phyloP scores from a whole-genome alignment of 208 protist species.

The Acanthamoeba healyi region DNA sequence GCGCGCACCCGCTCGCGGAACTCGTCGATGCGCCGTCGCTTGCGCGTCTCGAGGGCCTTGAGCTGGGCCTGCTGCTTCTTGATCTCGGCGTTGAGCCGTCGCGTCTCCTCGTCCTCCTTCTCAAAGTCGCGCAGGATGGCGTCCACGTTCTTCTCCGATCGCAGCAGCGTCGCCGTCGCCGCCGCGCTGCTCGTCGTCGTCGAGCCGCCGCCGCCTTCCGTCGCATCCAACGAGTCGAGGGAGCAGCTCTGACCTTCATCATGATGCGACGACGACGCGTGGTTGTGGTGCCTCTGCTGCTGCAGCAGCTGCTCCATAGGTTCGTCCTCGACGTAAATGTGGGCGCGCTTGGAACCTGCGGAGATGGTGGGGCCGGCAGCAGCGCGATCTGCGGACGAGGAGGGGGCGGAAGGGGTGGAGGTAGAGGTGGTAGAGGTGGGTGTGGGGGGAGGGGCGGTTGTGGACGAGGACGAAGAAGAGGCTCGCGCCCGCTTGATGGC shows the following conservation, averaged over 20 bases:
- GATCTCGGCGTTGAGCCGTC: not conserved
- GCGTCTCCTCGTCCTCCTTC: not conserved
- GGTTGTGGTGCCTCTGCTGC: too few relatives aligned
- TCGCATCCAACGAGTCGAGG: too few relatives aligned
- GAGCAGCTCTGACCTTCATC: too few relatives aligned
- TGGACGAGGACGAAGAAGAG: not conserved
- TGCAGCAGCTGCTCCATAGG: too few relatives aligned
- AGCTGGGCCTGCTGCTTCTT: not conserved
- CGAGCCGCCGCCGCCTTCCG: too few relatives aligned
- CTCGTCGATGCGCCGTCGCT: not conserved
- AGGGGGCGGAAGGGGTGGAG: not conserved
- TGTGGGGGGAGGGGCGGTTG: not conserved
- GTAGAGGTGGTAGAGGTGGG: not conserved
- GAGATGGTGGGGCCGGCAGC: too few relatives aligned
- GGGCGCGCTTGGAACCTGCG: too few relatives aligned
- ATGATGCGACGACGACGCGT: too few relatives aligned
- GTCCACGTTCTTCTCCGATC: not conserved
- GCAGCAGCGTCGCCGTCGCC: not conserved
- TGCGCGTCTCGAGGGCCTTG: not conserved
- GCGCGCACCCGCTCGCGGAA: not conserved
- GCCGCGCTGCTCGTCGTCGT: too few relatives aligned
- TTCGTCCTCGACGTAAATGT: too few relatives aligned
- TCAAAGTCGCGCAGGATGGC: not conserved
- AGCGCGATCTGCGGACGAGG: not conserved
- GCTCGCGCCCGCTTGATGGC: too few relatives aligned